Base-by-base conservation (phyloP, 768 basidiomycete genomes). In the Porphyrellus cyaneotinctus region DNA sequence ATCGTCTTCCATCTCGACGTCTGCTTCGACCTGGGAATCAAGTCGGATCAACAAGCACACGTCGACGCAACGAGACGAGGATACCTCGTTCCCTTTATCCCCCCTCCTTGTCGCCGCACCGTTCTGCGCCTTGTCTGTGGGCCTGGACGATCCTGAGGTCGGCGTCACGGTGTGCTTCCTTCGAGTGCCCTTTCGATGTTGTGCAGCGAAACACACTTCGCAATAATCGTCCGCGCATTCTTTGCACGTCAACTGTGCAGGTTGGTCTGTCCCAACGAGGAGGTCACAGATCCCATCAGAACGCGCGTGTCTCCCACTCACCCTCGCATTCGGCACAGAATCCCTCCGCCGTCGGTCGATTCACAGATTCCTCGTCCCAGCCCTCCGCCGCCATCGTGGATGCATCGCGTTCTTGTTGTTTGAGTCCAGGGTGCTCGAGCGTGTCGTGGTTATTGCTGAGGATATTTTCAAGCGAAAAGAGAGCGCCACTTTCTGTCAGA, bases 301-400 rank as follows among this genome's bases (percentile, higher is more conserved):
- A 4, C 36, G 18, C 8, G n/a, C 36, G 3, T 6, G 36, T 18
- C 8, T 22, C 8, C 37, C 26, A 37, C 50, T 61, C 54, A 90
- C 91, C 91, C 81, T 93, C 91, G 65, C 91, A 92, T 68, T 93
- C 91, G 47, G 91, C 68, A 57, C 91, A 93, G 62, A 75, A 86
- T 0, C 88, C 89, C 47, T 88, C 83, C 12, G 72, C 68, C 14
- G 74, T 71, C 10, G 76, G 73, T 36, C 69, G 74, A 52, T 68
- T 66, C 0, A 65, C 63, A 12, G 74, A 72, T 65, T 87, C 86
- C 59, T 89, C 85, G 52, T 88, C 85, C 84, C 84, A 86, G 13
- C 83, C 85, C 35, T 73, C 73, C 11, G 74, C 71, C 23, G 74
- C 67, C 20, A 68, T 62, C 32, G 71, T 69, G 47, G 67, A 64